Base-by-base conservation (phyloP, 768 basidiomycete species). In the Suillus placidus region DNA sequence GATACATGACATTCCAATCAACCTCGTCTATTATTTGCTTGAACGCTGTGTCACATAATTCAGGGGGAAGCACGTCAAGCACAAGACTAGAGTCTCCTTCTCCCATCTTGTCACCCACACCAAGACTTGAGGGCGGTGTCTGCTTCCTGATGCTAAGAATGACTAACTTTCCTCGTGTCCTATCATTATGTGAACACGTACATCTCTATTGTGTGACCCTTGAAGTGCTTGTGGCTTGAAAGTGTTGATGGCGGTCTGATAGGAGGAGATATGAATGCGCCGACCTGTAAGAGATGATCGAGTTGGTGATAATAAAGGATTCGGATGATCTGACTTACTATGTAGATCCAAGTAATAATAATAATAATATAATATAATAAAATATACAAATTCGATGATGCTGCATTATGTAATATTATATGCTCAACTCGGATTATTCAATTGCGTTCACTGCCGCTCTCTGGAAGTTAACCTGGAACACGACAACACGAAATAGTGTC, bases 1-100 rank as follows among this genome's bases (percentile, higher is more conserved):
- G 92, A 66, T 85, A 78, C 92, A 94, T 94, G 3, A 80, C 80
- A 55, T 84, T 81, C 91, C 91, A 94, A 56, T 82, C 78, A 0
- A 93, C 92, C 71, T 93, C 92, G 12, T 81, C 75, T 65, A 76
- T 81, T 68, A 93, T 67, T 6, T 77, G 82, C 56, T 85, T 85
- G 70, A 92, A 92, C 0, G 85, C 88, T 20, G 71, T 73, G 8
- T 80, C 80, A 3, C 84, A 87, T 38, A 91, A 73, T 6, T 86
- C 85, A 0, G 77, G 70, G 0, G 89, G 86, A 14, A 92, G 80
- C 60, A 93, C 66, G 67, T 87, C 79, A 6, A 81, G 77, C 8
- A 88, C 77, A n/a, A 93, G 80, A 63, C 78, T 82, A 1, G 86
- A 87, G 70, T 93, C 92, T 0, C 92, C 92, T 43, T 88, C 85